A percentile compares a stretch with the other conserved stretches of the same genome.
Evolutionary conservation across 75 land plant species (phyloP).

Genomic region (Pinus albicaulis): DNA sequence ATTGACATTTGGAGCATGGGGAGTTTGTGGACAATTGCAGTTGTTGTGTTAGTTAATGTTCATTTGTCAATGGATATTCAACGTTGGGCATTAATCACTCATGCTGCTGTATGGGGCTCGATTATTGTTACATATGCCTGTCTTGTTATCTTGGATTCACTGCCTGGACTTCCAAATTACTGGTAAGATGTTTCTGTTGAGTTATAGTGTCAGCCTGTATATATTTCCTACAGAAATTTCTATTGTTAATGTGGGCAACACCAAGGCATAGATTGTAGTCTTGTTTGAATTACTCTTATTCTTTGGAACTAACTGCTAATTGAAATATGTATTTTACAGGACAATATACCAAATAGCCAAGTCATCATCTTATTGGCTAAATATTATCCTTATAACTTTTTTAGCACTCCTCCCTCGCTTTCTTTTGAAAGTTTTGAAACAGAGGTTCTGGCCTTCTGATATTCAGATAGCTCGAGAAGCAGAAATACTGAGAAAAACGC

Average conservation of each 20-base stretch:
- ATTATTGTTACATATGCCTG: constrained; percentile 22
- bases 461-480: constrained; percentile 28
- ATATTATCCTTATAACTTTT: constrained; percentile 16
- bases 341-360: constrained; percentile 15
- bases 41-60: constrained; percentile 27
- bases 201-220: neutral
- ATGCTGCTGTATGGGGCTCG: constrained; percentile 33
- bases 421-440: constrained; percentile 18
- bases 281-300: neutral
- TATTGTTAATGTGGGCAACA: neutral
- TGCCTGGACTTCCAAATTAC: constrained; percentile 17
- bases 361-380: constrained; percentile 20
- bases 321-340: constrained; percentile 16
- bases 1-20: constrained; percentile 42
- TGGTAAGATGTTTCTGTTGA: constrained; percentile 13
- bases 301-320: constrained; percentile 5
- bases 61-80: constrained; percentile 33
- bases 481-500: constrained; percentile 15
- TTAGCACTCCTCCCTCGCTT: constrained; percentile 28
- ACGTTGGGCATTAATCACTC: constrained; percentile 20
- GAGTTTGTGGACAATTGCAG: constrained; percentile 20
- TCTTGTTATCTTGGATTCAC: constrained; percentile 20
- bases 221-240: neutral
- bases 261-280: constrained; percentile 16
- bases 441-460: constrained; percentile 31